phyloP scores from a whole-genome alignment of 2,329 filamentous ascomycete genomes.

The Calonectria ilicicola region DNA sequence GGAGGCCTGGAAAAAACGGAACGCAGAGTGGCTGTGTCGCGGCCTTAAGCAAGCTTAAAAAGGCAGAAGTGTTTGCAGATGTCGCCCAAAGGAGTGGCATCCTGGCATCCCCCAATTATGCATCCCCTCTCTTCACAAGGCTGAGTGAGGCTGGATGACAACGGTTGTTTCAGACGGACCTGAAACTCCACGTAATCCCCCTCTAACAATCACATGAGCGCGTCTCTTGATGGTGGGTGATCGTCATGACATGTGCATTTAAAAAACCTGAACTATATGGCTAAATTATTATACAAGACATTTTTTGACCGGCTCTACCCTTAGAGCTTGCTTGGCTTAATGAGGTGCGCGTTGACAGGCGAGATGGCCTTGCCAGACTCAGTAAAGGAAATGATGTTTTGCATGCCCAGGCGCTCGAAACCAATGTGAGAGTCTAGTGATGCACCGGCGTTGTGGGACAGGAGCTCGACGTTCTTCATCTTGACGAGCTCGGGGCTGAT shows the following conservation, averaged over 20 bases:
- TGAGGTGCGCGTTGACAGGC: constrained; percentile 40
- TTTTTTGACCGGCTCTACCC: background rate
- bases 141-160: background rate
- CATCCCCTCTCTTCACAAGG: background rate
- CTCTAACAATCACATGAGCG: background rate
- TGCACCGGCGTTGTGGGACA: constrained; percentile 42
- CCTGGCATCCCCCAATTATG: background rate
- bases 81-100: constrained; percentile 1
- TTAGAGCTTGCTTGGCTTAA: constrained; percentile 41
- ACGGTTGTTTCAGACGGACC: constrained; percentile 15
- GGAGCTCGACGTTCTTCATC: constrained; percentile 43
- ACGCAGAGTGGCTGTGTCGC: constrained; percentile 6
- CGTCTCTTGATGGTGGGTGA: background rate
- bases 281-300: constrained; percentile 6
- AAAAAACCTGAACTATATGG: background rate
- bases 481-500: constrained; percentile 41
- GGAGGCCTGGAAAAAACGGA: constrained; percentile 11
- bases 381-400: constrained; percentile 39
- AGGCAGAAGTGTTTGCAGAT: background rate
- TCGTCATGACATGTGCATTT: background rate
- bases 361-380: constrained; percentile 40
- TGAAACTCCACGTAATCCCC: constrained; percentile 9
- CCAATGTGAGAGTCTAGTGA: constrained; percentile 42
- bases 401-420: constrained; percentile 40
- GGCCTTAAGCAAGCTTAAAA: background rate